These are phyloP conservation scores for Cryptomeria japonica DNA, from an alignment of 75 land plant species.

Conservation along the genomic window DNA sequence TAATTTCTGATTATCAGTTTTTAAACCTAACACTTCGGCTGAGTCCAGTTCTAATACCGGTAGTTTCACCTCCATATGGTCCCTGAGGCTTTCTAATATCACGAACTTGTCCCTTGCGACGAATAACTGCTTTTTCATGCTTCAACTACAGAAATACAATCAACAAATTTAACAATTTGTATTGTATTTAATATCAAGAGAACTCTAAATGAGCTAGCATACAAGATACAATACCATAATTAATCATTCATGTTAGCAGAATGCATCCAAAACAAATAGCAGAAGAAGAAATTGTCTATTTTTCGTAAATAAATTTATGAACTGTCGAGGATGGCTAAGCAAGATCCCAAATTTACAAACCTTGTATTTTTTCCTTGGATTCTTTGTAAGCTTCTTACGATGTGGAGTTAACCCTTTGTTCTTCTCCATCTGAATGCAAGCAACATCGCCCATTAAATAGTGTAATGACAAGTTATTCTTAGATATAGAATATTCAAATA, in stretches of 20 bases:
- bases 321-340: background rate
- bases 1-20: conserved; percentile 18
- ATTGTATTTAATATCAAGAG: background rate
- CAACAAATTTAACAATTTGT: background rate
- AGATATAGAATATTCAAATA: background rate
- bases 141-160: conserved; percentile 59
- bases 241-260: background rate
- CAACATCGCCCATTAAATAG: background rate
- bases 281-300: background rate
- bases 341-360: conserved; percentile 27
- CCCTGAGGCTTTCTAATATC: conserved; percentile 56
- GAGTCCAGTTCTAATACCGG: conserved; percentile 79
- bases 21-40: conserved; percentile 86
- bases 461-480: background rate
- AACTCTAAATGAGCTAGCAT: background rate
- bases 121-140: conserved; percentile 67
- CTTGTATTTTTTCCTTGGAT: conserved; percentile 98
- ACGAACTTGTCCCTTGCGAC: conserved; percentile 93
- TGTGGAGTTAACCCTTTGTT: conserved; percentile 88
- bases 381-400: conserved; percentile 86
- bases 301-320: background rate
- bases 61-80: conserved; percentile 87
- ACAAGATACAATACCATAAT: background rate
- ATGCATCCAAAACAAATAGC: background rate
- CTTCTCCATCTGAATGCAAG: conserved; percentile 84